Percentiles rank a stretch among this genome's conserved stretches.
phyloP scores from a whole-genome alignment of 768 basidiomycete genomes.

The Rhizopogon salebrosus region DNA sequence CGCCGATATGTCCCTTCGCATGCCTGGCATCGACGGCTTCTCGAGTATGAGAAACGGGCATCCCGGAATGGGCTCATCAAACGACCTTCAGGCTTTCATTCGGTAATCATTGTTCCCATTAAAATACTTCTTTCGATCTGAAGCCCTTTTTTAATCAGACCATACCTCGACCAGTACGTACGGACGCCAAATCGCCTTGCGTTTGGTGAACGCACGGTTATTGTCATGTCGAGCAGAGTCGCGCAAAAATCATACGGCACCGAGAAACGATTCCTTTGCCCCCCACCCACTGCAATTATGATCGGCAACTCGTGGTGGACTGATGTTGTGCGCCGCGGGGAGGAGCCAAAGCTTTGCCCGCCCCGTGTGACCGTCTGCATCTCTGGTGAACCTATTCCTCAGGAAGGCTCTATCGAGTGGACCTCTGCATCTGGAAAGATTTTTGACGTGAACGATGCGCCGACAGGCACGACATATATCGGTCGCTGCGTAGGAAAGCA shows the following conservation, averaged over 20 bases:
- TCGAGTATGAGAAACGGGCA: constrained; percentile 59
- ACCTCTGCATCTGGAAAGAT: constrained; percentile 78
- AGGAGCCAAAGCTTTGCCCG: constrained; percentile 67
- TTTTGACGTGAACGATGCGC: constrained; percentile 76
- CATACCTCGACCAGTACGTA: constrained; percentile 82
- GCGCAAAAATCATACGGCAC: constrained; percentile 97
- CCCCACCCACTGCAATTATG: constrained; percentile 90
- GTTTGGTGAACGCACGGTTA: constrained; percentile 88
- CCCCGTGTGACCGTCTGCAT: constrained; percentile 88
- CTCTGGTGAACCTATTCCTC: constrained; percentile 82
- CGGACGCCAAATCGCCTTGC: constrained; percentile 80
- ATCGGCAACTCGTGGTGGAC: constrained; percentile 96
- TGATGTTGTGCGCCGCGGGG: constrained; percentile 67
- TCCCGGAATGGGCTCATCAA: constrained; percentile 55
- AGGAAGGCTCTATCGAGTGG: constrained; percentile 87
- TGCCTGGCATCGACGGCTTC: constrained; percentile 58
- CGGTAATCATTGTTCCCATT: constrained; percentile 39
- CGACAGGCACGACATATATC: constrained; percentile 80
- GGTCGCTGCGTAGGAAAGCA: constrained; percentile 93
- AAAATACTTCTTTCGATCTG: constrained; percentile 12
- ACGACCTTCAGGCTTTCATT: constrained; percentile 77
- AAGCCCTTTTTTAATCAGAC: constrained; percentile 36
- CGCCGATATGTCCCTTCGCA: constrained; percentile 53
- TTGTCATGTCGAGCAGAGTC: constrained; percentile 97
- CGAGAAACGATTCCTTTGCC: constrained; percentile 93